Percentiles rank a stretch among this genome's conserved stretches.
Conservation (phyloP, 2,329 filamentous ascomycete genomes). For the Tolypocladium cylindrosporum region DNA sequence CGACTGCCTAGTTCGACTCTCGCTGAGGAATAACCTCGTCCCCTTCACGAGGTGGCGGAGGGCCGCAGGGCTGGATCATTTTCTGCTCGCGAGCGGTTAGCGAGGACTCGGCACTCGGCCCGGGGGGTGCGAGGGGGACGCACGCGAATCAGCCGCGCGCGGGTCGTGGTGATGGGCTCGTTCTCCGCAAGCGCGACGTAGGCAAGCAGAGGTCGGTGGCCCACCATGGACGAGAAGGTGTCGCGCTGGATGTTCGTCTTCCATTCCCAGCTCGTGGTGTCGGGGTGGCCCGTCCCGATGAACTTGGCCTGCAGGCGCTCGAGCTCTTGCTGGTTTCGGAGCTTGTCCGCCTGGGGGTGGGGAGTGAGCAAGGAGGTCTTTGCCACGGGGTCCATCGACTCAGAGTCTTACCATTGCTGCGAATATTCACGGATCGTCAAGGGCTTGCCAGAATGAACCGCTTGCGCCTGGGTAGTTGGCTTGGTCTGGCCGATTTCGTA, state of each 20-base stretch:
- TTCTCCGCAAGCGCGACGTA: slow-evolving; percentile 89
- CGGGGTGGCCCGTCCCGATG: slow-evolving; percentile 89
- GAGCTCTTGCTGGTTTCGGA: slow-evolving; percentile 94
- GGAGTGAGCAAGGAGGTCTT: background rate
- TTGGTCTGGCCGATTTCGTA: background rate
- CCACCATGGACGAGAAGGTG: slow-evolving; percentile 79
- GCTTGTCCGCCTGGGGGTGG: slow-evolving; percentile 71
- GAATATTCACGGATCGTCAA: background rate
- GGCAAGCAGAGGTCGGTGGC: slow-evolving; percentile 77
- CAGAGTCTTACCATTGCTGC: slow-evolving; percentile 13
- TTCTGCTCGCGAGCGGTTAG: slow-evolving; percentile 33
- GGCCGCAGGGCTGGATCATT: slow-evolving; percentile 55
- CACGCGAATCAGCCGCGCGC: slow-evolving; percentile 69
- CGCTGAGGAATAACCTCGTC: slow-evolving; percentile 14
- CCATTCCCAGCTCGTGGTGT: slow-evolving; percentile 98
- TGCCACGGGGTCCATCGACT: background rate
- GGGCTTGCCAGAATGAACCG: too few relatives aligned
- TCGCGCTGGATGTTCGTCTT: slow-evolving; percentile 91
- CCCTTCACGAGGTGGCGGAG: slow-evolving; percentile 46
- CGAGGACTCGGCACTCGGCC: background rate
- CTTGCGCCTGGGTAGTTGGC: background rate
- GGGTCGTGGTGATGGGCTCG: slow-evolving; percentile 69
- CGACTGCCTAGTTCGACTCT: background rate
- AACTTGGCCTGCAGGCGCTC: slow-evolving; percentile 94
- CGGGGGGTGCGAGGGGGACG: slow-evolving; percentile 9